phyloP scores from a whole-genome alignment of 306 rosid genomes.

The Trichosanthes truncata region DNA sequence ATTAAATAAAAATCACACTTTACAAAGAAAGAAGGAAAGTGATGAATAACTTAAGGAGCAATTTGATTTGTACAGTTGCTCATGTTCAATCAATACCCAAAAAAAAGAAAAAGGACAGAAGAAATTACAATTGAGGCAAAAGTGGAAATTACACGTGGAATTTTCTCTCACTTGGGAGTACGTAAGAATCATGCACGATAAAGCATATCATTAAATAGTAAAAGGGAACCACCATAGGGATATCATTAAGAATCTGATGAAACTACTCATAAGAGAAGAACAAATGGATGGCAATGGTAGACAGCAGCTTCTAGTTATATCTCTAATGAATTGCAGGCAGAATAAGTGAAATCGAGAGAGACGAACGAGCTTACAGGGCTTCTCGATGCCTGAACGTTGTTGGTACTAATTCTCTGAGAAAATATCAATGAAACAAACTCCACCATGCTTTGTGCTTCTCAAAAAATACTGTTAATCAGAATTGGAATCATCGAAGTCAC shows the following conservation, averaged over 20 bases:
- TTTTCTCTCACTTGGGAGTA: background rate
- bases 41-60: background rate
- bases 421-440: background rate
- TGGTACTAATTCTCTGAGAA: background rate
- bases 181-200: constrained; percentile 3
- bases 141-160: constrained; percentile 11
- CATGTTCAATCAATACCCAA: background rate
- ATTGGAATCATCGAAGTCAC: constrained; percentile 84
- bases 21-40: background rate
- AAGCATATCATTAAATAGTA: background rate
- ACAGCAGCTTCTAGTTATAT: background rate
- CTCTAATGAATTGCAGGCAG: background rate
- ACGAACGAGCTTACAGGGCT: background rate
- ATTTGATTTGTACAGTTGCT: constrained; percentile 11
- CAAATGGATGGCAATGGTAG: background rate
- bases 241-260: background rate
- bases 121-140: constrained; percentile 1
- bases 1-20: background rate
- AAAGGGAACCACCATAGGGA: background rate
- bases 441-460: background rate
- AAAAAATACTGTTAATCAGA: constrained; percentile 40
- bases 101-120: background rate
- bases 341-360: background rate
- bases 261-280: background rate
- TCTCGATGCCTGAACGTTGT: background rate